These are phyloP conservation scores for Pseudocercospora pini-densiflorae DNA, from an alignment of 2,329 filamentous ascomycete genomes.

Conservation along the genomic window DNA sequence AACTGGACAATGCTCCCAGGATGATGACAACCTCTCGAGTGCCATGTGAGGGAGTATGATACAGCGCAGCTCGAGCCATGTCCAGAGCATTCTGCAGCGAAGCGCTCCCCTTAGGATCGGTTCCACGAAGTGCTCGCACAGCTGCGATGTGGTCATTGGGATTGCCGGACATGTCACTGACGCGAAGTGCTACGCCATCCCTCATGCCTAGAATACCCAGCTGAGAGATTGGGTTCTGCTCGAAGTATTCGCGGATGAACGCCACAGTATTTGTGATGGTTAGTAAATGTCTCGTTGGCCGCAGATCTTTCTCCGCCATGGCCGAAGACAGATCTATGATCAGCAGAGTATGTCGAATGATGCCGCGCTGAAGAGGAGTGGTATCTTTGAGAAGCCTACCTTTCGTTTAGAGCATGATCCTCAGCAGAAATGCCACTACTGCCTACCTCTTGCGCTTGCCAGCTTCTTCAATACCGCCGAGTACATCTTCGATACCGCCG, in stretches of 20 bases:
- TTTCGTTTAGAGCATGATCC: conserved; percentile 10
- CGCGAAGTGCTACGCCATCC: conserved; percentile 82
- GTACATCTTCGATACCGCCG: conserved; percentile 40
- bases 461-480: conserved; percentile 44
- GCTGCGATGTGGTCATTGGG: conserved; percentile 84
- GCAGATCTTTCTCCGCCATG: conserved; percentile 93
- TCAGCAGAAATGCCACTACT: background rate
- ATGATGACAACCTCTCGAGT: conserved; percentile 91
- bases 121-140: conserved; percentile 61
- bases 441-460: conserved; percentile 39
- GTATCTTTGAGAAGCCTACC: conserved; percentile 83
- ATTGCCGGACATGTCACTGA: conserved; percentile 91
- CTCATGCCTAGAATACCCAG: conserved; percentile 91
- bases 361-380: conserved; percentile 91
- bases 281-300: conserved; percentile 83
- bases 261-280: conserved; percentile 81
- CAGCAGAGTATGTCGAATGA: conserved; percentile 93
- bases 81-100: conserved; percentile 90
- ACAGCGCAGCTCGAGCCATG: conserved; percentile 91
- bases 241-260: conserved; percentile 94
- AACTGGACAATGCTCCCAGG: conserved; percentile 86
- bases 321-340: conserved; percentile 90
- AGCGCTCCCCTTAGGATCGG: conserved; percentile 55
- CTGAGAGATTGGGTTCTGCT: conserved; percentile 98
- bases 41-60: conserved; percentile 89